phyloP scores from a whole-genome alignment of 1,284 basidiomycete genomes.

The Boletus holoroseus region DNA sequence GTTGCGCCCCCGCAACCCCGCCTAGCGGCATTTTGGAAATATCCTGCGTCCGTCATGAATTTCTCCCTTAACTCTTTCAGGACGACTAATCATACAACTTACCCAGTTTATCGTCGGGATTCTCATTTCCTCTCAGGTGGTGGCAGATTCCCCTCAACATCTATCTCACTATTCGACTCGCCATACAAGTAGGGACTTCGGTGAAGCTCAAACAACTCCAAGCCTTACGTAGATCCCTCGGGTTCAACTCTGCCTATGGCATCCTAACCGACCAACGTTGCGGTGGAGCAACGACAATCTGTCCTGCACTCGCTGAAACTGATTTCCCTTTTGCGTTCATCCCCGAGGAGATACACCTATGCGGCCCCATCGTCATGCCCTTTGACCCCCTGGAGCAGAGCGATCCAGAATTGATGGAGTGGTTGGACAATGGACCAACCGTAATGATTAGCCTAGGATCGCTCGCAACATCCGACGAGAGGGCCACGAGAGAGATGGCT shows the following conservation, averaged over 20 bases:
- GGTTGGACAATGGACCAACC: constrained; percentile 14
- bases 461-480: background rate
- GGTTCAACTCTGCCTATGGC: background rate
- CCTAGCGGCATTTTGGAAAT: constrained; percentile 7
- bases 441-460: constrained; percentile 12
- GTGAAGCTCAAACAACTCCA: background rate
- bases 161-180: constrained; percentile 7
- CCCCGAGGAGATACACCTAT: constrained; percentile 1
- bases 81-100: background rate
- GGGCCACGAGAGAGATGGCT: constrained; percentile 6
- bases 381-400: constrained; percentile 10
- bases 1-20: constrained; percentile 1
- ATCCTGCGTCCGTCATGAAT: constrained; percentile 2
- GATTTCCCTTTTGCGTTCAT: constrained; percentile 1
- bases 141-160: constrained; percentile 15
- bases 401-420: constrained; percentile 8
- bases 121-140: constrained; percentile 10
- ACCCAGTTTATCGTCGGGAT: background rate
- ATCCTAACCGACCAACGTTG: background rate
- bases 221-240: constrained; percentile 1
- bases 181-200: background rate
- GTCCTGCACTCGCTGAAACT: constrained; percentile 2
- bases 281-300: constrained; percentile 5
- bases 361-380: constrained; percentile 12
- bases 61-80: background rate